Base-by-base conservation (phyloP, 1,284 basidiomycete species). In the Agroathelia rolfsii region DNA sequence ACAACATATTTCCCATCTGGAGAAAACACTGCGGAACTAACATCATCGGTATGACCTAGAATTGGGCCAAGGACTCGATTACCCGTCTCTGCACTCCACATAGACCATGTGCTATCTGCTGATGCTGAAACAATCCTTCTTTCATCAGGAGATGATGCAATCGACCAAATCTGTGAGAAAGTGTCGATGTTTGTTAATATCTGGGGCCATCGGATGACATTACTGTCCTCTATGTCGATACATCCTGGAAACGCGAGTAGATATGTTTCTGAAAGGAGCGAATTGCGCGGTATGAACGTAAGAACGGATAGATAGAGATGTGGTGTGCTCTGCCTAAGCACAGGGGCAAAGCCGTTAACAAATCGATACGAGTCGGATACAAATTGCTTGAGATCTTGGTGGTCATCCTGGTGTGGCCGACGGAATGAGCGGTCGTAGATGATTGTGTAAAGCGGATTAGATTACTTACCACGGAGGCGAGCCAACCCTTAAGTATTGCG, bases 251-350 rank as follows among this genome's bases (percentile, higher is more conserved):
- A 50, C 34, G 37, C 28, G 14, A 38, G 32, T 19, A 36, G 43
- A 36, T 46, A 59, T 20, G 37, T 35, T 32, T 41, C 44, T 15
- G 39, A 41, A 12, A 48, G 18, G 6, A 36, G 28, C 11, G 38
- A 46, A 17, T 30, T 20, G 6, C 21, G 14, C 12, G 56, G 56
- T 3, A 51, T 32, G 31, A 59, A 61, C 6, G 58, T 47, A 3
- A 62, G 41, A 3, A 56, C 56, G 7, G 58, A 61, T 8, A 62
- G 14, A 40, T 62, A 62, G 21, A 62, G 49, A 30, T 63, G 61
- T 5, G 60, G 58, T 3, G 46, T 49, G 36, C 57, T 59, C 14
- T 51, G 45, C 0, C 46, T 33, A 13, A 61, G 56, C 4, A 48
- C 38, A 14, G 39, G 37, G 1, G 38, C 35, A 37, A 61, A 62